These are phyloP conservation scores for Russula virescens DNA, from an alignment of 768 basidiomycete genomes.

Conservation along the genomic window DNA sequence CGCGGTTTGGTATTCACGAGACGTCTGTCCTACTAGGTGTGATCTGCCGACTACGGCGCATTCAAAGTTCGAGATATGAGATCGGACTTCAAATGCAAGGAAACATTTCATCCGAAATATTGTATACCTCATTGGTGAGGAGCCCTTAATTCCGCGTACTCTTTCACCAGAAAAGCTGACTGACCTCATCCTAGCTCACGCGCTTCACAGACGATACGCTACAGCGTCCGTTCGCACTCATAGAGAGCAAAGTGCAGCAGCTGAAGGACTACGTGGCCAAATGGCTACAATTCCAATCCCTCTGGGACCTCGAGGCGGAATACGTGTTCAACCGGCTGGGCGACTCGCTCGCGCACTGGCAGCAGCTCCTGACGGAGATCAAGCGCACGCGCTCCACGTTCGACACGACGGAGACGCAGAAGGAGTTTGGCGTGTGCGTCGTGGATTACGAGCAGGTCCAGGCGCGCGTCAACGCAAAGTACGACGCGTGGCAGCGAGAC, in stretches of 20 bases:
- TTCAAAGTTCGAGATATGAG: conserved; percentile 95
- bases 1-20: not conserved
- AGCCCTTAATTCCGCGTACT: conserved; percentile 25
- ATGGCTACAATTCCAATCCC: conserved; percentile 98
- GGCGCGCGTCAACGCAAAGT: conserved; percentile 95
- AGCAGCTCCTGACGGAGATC: conserved; percentile 93
- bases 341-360: conserved; percentile 91
- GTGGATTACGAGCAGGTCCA: conserved; percentile 99
- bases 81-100: conserved; percentile 91
- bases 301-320: conserved; percentile 98
- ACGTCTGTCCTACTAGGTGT: conserved; percentile 46
- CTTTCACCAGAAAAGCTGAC: conserved; percentile 20
- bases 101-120: conserved; percentile 55
- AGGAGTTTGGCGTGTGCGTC: conserved; percentile 86
- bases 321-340: conserved; percentile 94
- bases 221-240: conserved; percentile 73
- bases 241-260: conserved; percentile 84
- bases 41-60: conserved; percentile 78
- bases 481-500: conserved; percentile 96
- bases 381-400: conserved; percentile 95
- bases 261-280: conserved; percentile 90
- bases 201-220: conserved; percentile 68
- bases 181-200: conserved; percentile 48
- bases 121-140: conserved; percentile 77
- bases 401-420: conserved; percentile 92